Conservation (phyloP, 805 yeast species). For the Pichia thaimueangensis region DNA sequence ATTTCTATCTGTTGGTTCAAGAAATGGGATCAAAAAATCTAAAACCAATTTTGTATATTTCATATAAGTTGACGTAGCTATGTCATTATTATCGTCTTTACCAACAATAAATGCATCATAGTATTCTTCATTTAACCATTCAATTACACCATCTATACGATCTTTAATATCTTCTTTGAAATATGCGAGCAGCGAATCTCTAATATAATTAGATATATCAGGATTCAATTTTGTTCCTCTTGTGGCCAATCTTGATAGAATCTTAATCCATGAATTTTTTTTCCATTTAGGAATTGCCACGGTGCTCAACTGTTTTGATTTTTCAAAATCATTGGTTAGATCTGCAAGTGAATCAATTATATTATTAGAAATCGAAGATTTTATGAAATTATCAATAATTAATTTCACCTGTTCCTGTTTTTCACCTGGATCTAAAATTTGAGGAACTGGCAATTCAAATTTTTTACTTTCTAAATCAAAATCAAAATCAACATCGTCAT, state of each 20-base stretch:
- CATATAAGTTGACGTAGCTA: constrained; percentile 38
- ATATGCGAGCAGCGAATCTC: constrained; percentile 66
- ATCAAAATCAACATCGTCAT: constrained; percentile 23
- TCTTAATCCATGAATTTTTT: constrained; percentile 67
- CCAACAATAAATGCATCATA: constrained; percentile 46
- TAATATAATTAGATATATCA: constrained; percentile 52
- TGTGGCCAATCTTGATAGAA: constrained; percentile 72
- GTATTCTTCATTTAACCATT: constrained; percentile 95
- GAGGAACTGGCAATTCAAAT: constrained; percentile 51
- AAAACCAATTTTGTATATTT: constrained; percentile 66
- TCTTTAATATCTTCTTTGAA: constrained; percentile 66
- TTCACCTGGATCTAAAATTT: constrained; percentile 42
- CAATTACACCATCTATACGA: constrained; percentile 68
- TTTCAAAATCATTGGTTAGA: not conserved
- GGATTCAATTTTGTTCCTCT: constrained; percentile 53
- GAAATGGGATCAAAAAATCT: constrained; percentile 75
- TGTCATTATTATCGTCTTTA: constrained; percentile 6
- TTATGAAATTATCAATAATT: constrained; percentile 54
- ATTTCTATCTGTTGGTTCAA: constrained; percentile 77
- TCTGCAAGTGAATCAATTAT: constrained; percentile 29
- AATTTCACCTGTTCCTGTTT: constrained; percentile 52
- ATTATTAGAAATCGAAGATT: constrained; percentile 32
- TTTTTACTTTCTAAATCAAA: constrained; percentile 22
- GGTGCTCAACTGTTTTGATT: constrained; percentile 41
- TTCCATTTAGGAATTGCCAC: constrained; percentile 47